Evolutionary conservation across 2,329 filamentous ascomycete species (phyloP), one percentile per base, ranked within the genome.

Genomic region (Ceratocystis harringtonii): DNA sequence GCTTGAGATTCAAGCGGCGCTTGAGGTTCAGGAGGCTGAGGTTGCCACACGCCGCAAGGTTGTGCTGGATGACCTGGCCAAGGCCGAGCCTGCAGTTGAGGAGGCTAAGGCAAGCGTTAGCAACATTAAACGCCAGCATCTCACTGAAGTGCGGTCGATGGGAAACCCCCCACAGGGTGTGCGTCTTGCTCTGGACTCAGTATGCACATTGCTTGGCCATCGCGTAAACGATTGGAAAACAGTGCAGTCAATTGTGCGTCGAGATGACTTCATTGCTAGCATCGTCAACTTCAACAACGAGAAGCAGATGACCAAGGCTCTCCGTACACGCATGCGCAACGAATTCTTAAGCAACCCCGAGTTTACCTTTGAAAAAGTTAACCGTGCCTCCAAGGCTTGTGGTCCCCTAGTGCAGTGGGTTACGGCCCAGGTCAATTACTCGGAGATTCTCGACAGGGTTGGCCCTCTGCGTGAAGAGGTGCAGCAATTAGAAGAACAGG

Each of bases 231-330:
- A 89, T 73, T 99, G 94, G 94, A 96, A 92, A 78, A 86, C 84
- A 12, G 90, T 97, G 68, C 89, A 95, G 74, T 86, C 83, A 63
- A 88, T 97, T 68, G 85, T 99, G 67, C 89, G 92, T 71, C 85
- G 85, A 66, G 94, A 97, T 72, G 92, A 97, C 73, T 99, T 99
- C 76, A 97, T 99, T 75, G 89, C 91, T 61, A 96, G 90, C 76
- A 99, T 99, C 72, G 89, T 97, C 75, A 91, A 90, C 74, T 99
- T 96, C 73, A 89, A 96, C 78, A 99, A 96, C 72, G 92, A 94
- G 75, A 86, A 81, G 73, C 88, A 94, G 75, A 97, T 99, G 92
- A 99, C 92, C 17, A 87, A 85, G 71, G 77, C 78, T 30, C 81
- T 94, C 70, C 84, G 94, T 62, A 79, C 84, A 70, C 95, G 90